These are phyloP conservation scores for Aspergillus hortae DNA, from an alignment of 2,329 filamentous ascomycete species.

Conservation along the genomic window DNA sequence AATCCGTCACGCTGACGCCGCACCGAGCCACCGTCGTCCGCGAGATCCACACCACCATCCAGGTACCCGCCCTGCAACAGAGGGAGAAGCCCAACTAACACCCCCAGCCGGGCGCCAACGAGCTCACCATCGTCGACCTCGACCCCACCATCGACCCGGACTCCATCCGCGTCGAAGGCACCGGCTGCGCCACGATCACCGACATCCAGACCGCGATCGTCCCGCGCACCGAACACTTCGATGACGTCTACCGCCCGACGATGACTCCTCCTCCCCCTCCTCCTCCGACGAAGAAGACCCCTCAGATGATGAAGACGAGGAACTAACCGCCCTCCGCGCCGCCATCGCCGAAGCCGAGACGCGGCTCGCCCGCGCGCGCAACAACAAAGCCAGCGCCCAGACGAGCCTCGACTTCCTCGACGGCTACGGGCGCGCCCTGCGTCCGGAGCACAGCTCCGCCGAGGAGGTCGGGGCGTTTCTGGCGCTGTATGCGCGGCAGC, in stretches of 20 bases:
- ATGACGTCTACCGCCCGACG: slow-evolving; percentile 47
- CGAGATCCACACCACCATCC: slow-evolving; percentile 55
- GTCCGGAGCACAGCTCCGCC: slow-evolving; percentile 26
- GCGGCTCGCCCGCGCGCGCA: slow-evolving; percentile 28
- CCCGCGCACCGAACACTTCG: slow-evolving; percentile 53
- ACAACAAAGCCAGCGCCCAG: slow-evolving; percentile 20
- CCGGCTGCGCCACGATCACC: slow-evolving; percentile 56
- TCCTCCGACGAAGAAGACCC: neutral
- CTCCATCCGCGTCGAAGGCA: slow-evolving; percentile 59
- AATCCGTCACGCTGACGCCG: slow-evolving; percentile 62
- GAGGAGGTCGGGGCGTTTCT: slow-evolving; percentile 33
- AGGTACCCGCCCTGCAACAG: slow-evolving; percentile 25
- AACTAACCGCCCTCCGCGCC: slow-evolving; percentile 19
- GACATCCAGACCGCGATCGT: slow-evolving; percentile 61
- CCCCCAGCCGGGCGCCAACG: slow-evolving; percentile 51
- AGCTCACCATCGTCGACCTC: slow-evolving; percentile 55
- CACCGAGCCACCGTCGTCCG: slow-evolving; percentile 58
- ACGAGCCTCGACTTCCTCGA: slow-evolving; percentile 31
- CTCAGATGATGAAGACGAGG: slow-evolving; percentile 8
- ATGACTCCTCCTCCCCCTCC: neutral
- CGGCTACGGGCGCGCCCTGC: slow-evolving; percentile 30
- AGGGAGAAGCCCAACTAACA: slow-evolving; percentile 2
- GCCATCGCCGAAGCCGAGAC: slow-evolving; percentile 30
- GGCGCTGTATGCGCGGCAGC: slow-evolving; percentile 28
- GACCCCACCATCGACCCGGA: slow-evolving; percentile 53